Evolutionary conservation across 345 rosid species (phyloP).

Genomic region (Syzygium jambos): DNA sequence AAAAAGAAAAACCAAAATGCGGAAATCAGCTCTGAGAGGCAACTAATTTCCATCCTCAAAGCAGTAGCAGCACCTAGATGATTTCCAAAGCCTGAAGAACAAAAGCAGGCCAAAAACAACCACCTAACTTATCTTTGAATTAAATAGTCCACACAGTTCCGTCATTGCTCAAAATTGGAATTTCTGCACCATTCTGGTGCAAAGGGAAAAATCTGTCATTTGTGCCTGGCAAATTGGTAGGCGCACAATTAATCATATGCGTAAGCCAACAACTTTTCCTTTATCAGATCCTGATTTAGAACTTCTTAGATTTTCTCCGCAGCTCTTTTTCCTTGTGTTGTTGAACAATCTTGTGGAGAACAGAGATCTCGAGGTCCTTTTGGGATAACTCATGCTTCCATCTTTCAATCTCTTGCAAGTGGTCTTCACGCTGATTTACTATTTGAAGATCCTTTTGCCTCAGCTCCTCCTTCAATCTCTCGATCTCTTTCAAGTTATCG

Average conservation of each 20-base stretch:
- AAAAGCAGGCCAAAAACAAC: not conserved
- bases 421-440: not conserved
- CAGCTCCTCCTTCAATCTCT: constrained; percentile 39
- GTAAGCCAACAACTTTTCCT: not conserved
- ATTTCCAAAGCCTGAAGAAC: not conserved
- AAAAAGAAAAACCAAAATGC: not conserved
- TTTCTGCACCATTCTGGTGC: not conserved
- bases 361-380: constrained; percentile 8
- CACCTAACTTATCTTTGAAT: not conserved
- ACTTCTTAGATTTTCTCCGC: not conserved
- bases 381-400: constrained; percentile 3
- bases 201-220: not conserved
- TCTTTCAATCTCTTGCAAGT: constrained; percentile 2
- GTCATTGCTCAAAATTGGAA: not conserved
- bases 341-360: constrained; percentile 3
- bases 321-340: not conserved
- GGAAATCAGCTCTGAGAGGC: not conserved
- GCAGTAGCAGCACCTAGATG: not conserved
- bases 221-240: not conserved
- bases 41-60: not conserved
- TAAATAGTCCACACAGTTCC: not conserved
- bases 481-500: constrained; percentile 37
- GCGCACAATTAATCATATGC: not conserved
- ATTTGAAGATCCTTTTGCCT: constrained; percentile 31
- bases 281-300: not conserved